Conservation (phyloP, 805 yeast species). For the Allodekkera sacchari region DNA sequence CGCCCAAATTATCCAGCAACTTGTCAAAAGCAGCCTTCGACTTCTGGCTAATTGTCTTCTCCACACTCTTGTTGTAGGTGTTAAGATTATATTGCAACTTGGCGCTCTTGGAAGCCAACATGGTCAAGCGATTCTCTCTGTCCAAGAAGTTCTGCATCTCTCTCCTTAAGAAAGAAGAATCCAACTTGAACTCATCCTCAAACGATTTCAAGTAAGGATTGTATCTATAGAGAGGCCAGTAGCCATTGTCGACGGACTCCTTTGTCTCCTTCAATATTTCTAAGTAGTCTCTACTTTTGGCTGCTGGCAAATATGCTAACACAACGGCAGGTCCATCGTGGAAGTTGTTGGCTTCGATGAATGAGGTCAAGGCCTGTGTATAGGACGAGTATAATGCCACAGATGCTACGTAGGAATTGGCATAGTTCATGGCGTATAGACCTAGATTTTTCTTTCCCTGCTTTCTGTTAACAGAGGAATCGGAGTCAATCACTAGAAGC, state of each 20-base stretch:
- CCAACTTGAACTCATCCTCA: slow-evolving; percentile 63
- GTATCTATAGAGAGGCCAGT: slow-evolving; percentile 91
- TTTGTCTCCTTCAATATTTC: slow-evolving; percentile 80
- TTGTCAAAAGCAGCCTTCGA: slow-evolving; percentile 73
- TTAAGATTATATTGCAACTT: slow-evolving; percentile 68
- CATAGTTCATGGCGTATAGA: slow-evolving; percentile 88
- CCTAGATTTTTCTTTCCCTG: slow-evolving; percentile 88
- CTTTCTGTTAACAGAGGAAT: slow-evolving; percentile 46
- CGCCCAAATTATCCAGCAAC: slow-evolving; percentile 78
- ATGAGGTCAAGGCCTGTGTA: slow-evolving; percentile 83
- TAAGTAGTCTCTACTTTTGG: slow-evolving; percentile 52
- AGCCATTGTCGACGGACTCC: slow-evolving; percentile 85
- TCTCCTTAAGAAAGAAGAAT: slow-evolving; percentile 72
- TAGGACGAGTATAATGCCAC: slow-evolving; percentile 91
- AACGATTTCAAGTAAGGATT: slow-evolving; percentile 48
- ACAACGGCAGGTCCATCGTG: slow-evolving; percentile 81
- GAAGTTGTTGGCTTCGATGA: slow-evolving; percentile 82
- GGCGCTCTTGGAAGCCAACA: slow-evolving; percentile 66
- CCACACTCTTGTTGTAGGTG: slow-evolving; percentile 49
- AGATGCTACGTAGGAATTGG: slow-evolving; percentile 84
- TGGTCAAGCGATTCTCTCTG: slow-evolving; percentile 79
- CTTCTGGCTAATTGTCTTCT: slow-evolving; percentile 42
- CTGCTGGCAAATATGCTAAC: slow-evolving; percentile 83
- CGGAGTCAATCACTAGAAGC: slow-evolving; percentile 80
- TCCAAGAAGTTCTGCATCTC: slow-evolving; percentile 75